phyloP scores from a whole-genome alignment of 305 asterid species.

The Fraxinus greggii region DNA sequence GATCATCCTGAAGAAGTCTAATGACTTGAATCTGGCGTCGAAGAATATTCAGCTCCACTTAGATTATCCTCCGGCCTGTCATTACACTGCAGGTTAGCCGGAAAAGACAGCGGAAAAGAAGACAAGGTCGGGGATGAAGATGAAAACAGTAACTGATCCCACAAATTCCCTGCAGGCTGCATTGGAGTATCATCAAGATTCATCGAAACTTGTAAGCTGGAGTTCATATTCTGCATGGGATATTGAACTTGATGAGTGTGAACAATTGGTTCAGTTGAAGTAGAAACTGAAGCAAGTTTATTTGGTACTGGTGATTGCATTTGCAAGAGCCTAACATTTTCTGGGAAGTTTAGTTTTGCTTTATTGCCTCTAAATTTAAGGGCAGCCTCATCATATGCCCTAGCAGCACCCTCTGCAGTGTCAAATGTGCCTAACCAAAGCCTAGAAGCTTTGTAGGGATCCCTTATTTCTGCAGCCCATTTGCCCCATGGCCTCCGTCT shows the following conservation, averaged over 20 bases:
- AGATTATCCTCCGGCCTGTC: not conserved
- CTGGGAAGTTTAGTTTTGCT: constrained; percentile 52
- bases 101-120: not conserved
- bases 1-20: not conserved
- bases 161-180: not conserved
- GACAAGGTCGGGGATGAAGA: not conserved
- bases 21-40: not conserved
- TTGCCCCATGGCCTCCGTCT: constrained; percentile 53
- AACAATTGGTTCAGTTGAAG: constrained; percentile 25
- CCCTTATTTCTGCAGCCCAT: constrained; percentile 58
- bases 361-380: constrained; percentile 46
- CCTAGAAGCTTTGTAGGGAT: constrained; percentile 42
- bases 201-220: not conserved
- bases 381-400: constrained; percentile 51
- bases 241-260: constrained; percentile 22
- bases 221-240: not conserved
- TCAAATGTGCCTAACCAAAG: constrained; percentile 54
- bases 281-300: constrained; percentile 1
- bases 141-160: not conserved
- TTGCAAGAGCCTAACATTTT: constrained; percentile 30
- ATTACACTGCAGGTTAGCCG: not conserved
- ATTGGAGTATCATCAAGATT: not conserved
- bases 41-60: not conserved
- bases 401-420: constrained; percentile 44
- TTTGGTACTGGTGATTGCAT: not conserved